These are phyloP conservation scores for Wallacemonas sp. DNA, from an alignment of 208 protist genomes.

Conservation along the genomic window DNA sequence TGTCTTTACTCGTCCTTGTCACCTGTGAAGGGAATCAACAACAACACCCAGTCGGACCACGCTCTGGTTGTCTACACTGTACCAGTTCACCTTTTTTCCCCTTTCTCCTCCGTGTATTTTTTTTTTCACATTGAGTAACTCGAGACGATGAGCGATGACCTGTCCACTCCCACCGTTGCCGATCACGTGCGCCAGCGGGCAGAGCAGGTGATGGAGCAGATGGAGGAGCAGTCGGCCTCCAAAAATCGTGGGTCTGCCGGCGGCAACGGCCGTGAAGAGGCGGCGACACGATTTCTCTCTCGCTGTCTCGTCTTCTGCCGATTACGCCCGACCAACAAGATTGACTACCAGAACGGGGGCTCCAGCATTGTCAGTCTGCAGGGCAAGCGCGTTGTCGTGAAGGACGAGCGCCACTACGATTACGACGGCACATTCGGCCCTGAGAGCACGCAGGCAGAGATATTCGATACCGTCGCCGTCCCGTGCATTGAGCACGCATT, in stretches of 20 bases:
- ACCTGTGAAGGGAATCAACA: no score
- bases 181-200: background rate
- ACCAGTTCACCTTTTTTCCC: background rate
- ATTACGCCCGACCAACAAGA: conserved; percentile 63
- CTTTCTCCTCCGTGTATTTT: no score
- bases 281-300: conserved; percentile 16
- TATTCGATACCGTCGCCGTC: conserved; percentile 77
- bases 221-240: conserved; percentile 5
- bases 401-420: conserved; percentile 83
- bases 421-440: conserved; percentile 82
- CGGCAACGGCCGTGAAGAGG: background rate
- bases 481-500: conserved; percentile 86
- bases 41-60: no score
- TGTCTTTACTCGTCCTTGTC: no score
- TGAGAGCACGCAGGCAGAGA: conserved; percentile 60
- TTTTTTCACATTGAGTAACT: no score
- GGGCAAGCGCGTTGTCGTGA: conserved; percentile 60
- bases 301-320: conserved; percentile 85
- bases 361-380: conserved; percentile 51
- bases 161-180: background rate
- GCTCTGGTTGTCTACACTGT: background rate
- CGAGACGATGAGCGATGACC: background rate
- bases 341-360: conserved; percentile 67
- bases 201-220: conserved; percentile 13
- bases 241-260: background rate